Percentiles rank a stretch among this genome's conserved stretches.
phyloP scores from a whole-genome alignment of 306 rosid species.

The Inga laurina region DNA sequence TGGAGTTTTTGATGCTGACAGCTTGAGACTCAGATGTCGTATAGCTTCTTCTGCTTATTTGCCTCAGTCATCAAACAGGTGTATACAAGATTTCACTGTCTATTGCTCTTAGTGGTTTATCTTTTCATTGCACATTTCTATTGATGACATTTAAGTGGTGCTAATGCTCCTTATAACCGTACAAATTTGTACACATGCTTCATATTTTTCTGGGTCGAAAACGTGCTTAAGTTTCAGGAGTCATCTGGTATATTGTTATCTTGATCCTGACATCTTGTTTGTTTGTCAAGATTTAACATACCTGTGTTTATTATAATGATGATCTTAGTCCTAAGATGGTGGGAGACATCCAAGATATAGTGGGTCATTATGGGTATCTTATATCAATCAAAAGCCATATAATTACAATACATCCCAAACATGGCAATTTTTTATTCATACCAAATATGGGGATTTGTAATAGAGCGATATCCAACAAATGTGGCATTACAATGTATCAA shows the following conservation, averaged over 20 bases:
- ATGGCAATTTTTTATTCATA: neutral
- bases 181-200: neutral
- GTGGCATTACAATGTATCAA: neutral
- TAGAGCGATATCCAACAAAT: neutral
- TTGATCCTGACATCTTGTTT: neutral
- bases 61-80: slow-evolving; percentile 55
- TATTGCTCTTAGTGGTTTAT: neutral
- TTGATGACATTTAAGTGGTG: neutral
- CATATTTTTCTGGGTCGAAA: neutral
- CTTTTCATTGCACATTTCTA: neutral
- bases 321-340: neutral
- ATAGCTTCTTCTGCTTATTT: slow-evolving; percentile 69
- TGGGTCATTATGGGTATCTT: neutral
- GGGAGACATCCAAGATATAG: neutral
- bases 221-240: neutral
- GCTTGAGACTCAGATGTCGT: slow-evolving; percentile 64
- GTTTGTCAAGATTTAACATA: neutral
- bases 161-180: neutral
- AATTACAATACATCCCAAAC: no score
- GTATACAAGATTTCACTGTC: neutral
- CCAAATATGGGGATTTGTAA: neutral
- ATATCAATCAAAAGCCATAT: neutral
- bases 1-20: slow-evolving; percentile 77
- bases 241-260: neutral
- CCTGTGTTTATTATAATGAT: neutral